phyloP scores from a whole-genome alignment of 2,329 filamentous ascomycete species.

The Rugonectria rugulosa region DNA sequence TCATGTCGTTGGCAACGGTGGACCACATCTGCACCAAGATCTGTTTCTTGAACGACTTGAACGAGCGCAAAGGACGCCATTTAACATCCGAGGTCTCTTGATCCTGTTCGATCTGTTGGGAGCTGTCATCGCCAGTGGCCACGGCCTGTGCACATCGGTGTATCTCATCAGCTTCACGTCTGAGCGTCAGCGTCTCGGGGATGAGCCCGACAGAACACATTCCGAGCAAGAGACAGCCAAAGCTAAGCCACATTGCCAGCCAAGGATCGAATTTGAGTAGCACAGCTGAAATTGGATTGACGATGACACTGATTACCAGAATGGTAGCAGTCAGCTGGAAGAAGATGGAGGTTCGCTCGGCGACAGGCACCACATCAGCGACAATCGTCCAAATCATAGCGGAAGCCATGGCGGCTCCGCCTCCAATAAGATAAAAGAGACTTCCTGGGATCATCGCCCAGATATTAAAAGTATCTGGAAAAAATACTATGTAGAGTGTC shows the following conservation, averaged over 20 bases:
- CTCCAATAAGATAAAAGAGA: slow-evolving; percentile 50
- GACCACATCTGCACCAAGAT: slow-evolving; percentile 36
- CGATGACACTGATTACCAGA: slow-evolving; percentile 48
- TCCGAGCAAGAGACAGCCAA: slow-evolving; percentile 40
- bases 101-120: neutral
- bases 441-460: slow-evolving; percentile 48
- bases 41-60: slow-evolving; percentile 19
- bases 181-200: slow-evolving; percentile 53
- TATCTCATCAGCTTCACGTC: slow-evolving; percentile 39
- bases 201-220: slow-evolving; percentile 43
- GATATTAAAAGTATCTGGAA: slow-evolving; percentile 49
- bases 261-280: slow-evolving; percentile 50
- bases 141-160: slow-evolving; percentile 3
- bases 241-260: slow-evolving; percentile 48
- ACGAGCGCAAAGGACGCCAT: neutral
- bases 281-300: slow-evolving; percentile 50
- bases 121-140: slow-evolving; percentile 7
- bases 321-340: slow-evolving; percentile 49
- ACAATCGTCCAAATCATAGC: slow-evolving; percentile 57
- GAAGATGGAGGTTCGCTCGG: slow-evolving; percentile 49
- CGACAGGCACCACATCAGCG: slow-evolving; percentile 51
- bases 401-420: slow-evolving; percentile 46
- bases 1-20: slow-evolving; percentile 40
- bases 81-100: neutral
- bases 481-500: slow-evolving; percentile 41